Evolutionary conservation across 73 alveolate genomes (phyloP), one percentile per base, ranked within the genome.

Genomic region (Durusdinium trenchii): DNA sequence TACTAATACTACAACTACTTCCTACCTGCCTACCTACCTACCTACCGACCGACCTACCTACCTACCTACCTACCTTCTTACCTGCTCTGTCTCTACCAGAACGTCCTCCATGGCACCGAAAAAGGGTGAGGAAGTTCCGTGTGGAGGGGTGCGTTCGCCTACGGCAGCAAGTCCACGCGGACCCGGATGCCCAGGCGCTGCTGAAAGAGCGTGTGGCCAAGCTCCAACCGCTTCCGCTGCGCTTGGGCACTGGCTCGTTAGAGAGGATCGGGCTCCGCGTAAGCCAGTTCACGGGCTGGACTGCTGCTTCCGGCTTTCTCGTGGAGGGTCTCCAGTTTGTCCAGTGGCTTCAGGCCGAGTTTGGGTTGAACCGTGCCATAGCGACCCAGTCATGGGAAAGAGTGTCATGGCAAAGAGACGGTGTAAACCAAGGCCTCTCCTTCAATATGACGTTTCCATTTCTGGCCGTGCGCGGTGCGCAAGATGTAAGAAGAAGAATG

Each of bases 211-310:
- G 51, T 7, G 28, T 32, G 50, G 50, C 23, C 36, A 83, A 50
- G 75, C 51, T 83, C 36, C 75, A 36, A 6, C n/a, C 30, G 51
- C 38, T 83, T 36, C 10, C 75, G 36, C 30, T 83, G 6, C 94
- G 94, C 3, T 57, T 85, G 47, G 94, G 94, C 54, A 85, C 94
- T 16, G 94, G 94, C 52, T 85, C 78, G 38, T 42, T 85, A 52
- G 81, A 85, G 42, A 79, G 94, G 43, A 62, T 85, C 57, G 94
- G 94, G 12, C 91, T 81, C 32, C 36, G 45, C 16, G 46, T 81
- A 9, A 67, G 67, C 40, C 6, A 20, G 45, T 47, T 46, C 91
- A 23, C 30, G 69, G 91, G 67, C 18, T 47, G 91, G 69, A 81
- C 91, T 14, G 91, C 91, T n/a, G 90, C 90, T 18, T n/a, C 54